Evolutionary conservation across 345 rosid species (phyloP).

Genomic region (Pugionium cornutum): DNA sequence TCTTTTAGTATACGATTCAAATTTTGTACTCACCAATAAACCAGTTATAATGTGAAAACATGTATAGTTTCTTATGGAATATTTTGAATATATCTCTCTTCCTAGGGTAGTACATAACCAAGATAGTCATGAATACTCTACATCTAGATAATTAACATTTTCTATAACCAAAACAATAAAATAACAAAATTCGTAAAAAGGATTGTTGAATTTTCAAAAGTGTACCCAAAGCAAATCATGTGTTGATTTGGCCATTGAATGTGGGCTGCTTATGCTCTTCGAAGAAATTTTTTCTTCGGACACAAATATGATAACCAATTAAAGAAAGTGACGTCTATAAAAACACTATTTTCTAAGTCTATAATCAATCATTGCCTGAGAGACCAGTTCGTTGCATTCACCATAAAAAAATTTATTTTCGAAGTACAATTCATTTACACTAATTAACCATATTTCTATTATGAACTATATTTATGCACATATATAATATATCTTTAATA

Average conservation of each 20-base stretch:
- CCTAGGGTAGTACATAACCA: neutral
- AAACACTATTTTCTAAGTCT: constrained; percentile 27
- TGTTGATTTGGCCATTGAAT: constrained; percentile 32
- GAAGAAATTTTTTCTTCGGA: constrained; percentile 8
- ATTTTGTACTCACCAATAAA: no score
- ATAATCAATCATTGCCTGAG: constrained; percentile 7
- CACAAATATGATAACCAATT: constrained; percentile 16
- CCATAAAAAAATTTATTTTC: neutral
- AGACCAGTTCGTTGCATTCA: constrained; percentile 23
- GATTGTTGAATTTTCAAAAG: constrained; percentile 33
- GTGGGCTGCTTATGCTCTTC: constrained; percentile 17
- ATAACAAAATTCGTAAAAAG: neutral
- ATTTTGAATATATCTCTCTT: neutral
- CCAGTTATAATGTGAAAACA: no score
- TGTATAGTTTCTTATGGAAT: neutral
- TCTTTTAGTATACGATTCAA: neutral
- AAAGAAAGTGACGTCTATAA: constrained; percentile 26
- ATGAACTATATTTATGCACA: no score
- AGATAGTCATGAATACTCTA: neutral
- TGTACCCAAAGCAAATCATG: constrained; percentile 32
- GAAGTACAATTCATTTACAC: no score
- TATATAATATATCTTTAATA: no score
- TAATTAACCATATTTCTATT: no score
- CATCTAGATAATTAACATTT: neutral
- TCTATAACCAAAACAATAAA: neutral